A percentile compares a stretch with the other conserved stretches of the same genome.
These are phyloP conservation scores for Tricholoma flavovirens DNA, from an alignment of 768 basidiomycete species.

Conservation along the genomic window DNA sequence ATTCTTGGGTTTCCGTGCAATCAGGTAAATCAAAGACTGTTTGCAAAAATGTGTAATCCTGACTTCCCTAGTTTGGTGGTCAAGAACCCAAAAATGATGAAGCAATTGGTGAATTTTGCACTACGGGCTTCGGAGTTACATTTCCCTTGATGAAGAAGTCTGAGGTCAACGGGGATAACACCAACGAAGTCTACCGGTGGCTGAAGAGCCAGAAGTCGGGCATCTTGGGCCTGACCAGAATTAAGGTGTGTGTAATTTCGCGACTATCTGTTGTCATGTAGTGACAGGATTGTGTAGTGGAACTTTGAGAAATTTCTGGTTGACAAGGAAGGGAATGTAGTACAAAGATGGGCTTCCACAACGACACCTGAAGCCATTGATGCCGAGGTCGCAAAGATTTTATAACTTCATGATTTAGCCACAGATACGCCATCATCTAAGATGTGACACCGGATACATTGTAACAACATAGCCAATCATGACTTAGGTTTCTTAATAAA, in stretches of 20 bases:
- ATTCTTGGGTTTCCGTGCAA: conserved; percentile 93
- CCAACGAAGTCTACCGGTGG: conserved; percentile 82
- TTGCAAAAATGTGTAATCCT: neutral
- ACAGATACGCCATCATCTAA: neutral
- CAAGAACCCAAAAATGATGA: conserved; percentile 83
- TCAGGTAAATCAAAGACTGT: conserved; percentile 40
- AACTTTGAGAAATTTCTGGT: conserved; percentile 90
- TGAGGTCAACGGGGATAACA: conserved; percentile 83
- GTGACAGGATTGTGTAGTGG: conserved; percentile 45
- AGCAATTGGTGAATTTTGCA: conserved; percentile 70
- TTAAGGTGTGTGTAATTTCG: conserved; percentile 52
- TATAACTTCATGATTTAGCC: conserved; percentile 28
- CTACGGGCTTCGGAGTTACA: conserved; percentile 79
- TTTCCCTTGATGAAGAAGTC: conserved; percentile 93
- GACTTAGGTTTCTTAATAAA: neutral
- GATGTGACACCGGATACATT: neutral
- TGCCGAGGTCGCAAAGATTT: conserved; percentile 54
- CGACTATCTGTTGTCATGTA: neutral
- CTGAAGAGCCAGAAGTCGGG: conserved; percentile 78
- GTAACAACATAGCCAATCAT: neutral
- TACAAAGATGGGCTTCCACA: conserved; percentile 71
- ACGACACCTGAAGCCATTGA: conserved; percentile 65
- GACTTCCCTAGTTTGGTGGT: conserved; percentile 56
- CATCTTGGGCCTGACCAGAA: conserved; percentile 60
- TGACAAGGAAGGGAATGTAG: conserved; percentile 70